Evolutionary conservation across 768 basidiomycete genomes (phyloP).

Genomic region (Tulasnella sp.): DNA sequence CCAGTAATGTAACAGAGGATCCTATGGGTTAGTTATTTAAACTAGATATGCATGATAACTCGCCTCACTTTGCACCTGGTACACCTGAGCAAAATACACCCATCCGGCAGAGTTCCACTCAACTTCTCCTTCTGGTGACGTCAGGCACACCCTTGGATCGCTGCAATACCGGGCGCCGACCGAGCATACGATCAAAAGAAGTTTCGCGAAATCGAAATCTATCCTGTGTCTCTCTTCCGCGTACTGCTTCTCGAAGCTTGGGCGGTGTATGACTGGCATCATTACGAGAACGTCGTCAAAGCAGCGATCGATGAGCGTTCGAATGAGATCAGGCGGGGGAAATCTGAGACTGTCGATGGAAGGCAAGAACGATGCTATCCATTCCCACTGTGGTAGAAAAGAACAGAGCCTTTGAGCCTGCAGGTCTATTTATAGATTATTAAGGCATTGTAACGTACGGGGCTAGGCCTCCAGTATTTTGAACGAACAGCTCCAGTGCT

Average conservation of each 20-base stretch:
- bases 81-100: slow-evolving; percentile 52
- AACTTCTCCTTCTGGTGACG: slow-evolving; percentile 33
- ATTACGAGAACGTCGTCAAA: slow-evolving; percentile 47
- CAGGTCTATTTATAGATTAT: too few relatives aligned
- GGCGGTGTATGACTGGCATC: slow-evolving; percentile 60
- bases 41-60: slow-evolving; percentile 24
- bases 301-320: slow-evolving; percentile 46
- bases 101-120: slow-evolving; percentile 41
- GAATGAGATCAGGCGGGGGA: slow-evolving; percentile 51
- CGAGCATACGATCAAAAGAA: slow-evolving; percentile 61
- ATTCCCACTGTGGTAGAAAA: slow-evolving; percentile 26
- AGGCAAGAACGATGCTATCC: slow-evolving; percentile 17
- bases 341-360: slow-evolving; percentile 29
- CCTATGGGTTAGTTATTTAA: background rate
- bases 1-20: too few relatives aligned
- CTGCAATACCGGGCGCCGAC: slow-evolving; percentile 45
- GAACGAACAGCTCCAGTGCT: background rate
- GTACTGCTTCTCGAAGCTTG: slow-evolving; percentile 49
- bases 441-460: slow-evolving; percentile 13
- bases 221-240: slow-evolving; percentile 38
- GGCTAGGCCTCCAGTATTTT: slow-evolving; percentile 12
- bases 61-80: slow-evolving; percentile 40
- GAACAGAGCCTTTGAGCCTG: too few relatives aligned
- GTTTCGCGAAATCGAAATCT: slow-evolving; percentile 43
- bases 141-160: slow-evolving; percentile 43